These are phyloP conservation scores for Lipomyces yamadae DNA, from an alignment of 805 yeast genomes.

Conservation along the genomic window DNA sequence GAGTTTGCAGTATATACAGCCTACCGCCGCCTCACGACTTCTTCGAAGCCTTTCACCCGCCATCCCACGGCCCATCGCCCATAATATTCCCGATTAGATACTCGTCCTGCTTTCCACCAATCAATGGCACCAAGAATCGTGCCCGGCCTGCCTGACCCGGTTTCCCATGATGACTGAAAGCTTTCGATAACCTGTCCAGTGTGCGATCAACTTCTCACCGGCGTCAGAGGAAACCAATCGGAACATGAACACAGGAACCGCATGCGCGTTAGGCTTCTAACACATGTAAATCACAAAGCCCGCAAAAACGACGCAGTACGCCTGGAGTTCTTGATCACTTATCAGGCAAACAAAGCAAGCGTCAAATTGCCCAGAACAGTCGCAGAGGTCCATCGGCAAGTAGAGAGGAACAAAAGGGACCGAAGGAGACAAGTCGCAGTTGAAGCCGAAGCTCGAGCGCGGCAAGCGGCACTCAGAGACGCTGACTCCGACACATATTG, in stretches of 20 bases:
- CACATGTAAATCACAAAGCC: background rate
- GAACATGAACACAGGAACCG: background rate
- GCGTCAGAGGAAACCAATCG: background rate
- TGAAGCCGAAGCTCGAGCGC: background rate
- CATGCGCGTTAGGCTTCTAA: background rate
- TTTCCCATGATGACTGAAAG: background rate
- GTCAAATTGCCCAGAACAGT: background rate
- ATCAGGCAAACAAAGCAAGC: background rate
- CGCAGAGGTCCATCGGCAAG: background rate
- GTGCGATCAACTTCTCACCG: background rate
- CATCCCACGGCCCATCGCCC: no score
- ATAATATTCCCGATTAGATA: no score
- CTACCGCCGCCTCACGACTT: no score
- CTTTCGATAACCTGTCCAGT: slow-evolving; percentile 1
- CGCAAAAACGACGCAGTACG: no score
- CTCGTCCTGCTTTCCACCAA: background rate
- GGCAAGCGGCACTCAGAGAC: background rate
- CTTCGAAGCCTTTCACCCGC: no score
- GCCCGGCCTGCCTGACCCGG: slow-evolving; percentile 1
- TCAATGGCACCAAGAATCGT: background rate
- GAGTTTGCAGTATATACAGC: no score
- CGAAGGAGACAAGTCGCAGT: background rate
- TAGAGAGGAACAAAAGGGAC: background rate
- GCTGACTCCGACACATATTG: no score
- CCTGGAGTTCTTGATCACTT: background rate